Base-by-base conservation (phyloP, 2,329 filamentous ascomycete species). In the Sordariomycetes sp. region DNA sequence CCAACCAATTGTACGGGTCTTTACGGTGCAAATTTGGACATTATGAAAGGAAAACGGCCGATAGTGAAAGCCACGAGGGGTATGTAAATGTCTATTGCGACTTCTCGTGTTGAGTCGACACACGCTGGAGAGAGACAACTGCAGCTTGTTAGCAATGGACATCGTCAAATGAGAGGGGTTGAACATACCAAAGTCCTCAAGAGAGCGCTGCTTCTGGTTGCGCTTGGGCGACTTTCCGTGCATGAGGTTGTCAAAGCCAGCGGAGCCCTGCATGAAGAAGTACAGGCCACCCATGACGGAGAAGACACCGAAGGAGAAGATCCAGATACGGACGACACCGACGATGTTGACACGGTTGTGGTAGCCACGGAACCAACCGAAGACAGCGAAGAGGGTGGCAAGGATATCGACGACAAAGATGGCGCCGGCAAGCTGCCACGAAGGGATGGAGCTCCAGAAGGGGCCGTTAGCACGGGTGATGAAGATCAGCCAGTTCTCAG, bases 401-500 rank as follows among this genome's bases (percentile, higher is more conserved):
- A 93, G 63, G 47, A 92, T 72, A 53, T 94, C 86, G 51, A 94
- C 86, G 32, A 86, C 46, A 31, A 92, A 56, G 44, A 94, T 86
- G 43, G 86, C 86, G 41, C 79, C 79, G 36, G 70, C 59, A 29
- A 94, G 70, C 61, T 93, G 84, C 82, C 85, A 88, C 40, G 86
- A 93, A 39, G 87, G 86, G 39, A 86, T 75, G 17, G 83, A 88
- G 4, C 83, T 87, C 86, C 86, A 93, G 73, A 93, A 90, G 35
- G 86, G 85, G 51, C 86, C 86, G 62, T 88, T 88, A 63, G 86
- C 82, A 71, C 87, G 86, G 44, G 86, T 94, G 64, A 94, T 90
- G 70, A 94, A 93, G 63, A 94, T 94, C 34, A 94, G 74, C 86
- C 87, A 94, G 68, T 93, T 94, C 72, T 94, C 85, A 40, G 86